Evolutionary conservation across 331 rosid genomes (phyloP).

Genomic region (Malus hybrid): DNA sequence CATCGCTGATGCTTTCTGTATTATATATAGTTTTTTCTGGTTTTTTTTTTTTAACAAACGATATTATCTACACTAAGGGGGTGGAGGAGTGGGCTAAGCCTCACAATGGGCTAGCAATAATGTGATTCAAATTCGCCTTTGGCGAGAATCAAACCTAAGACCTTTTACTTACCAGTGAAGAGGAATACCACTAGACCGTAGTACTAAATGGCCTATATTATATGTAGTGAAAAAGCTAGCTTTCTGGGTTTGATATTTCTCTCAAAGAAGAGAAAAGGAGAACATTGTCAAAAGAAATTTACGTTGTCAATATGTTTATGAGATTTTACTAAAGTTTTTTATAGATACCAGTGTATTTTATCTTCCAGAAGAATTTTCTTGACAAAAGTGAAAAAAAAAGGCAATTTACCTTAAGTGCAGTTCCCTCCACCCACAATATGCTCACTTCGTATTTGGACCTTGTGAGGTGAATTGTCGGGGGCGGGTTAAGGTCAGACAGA

Average conservation of each 20-base stretch:
- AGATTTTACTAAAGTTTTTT: neutral
- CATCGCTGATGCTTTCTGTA: neutral
- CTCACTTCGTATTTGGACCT: neutral
- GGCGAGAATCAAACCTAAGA: too few species aligned
- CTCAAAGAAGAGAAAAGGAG: neutral
- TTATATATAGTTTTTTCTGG: neutral
- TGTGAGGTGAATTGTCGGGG: neutral
- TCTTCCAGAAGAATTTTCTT: neutral
- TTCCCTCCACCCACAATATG: too few species aligned
- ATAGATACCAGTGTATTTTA: neutral
- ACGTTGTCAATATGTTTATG: neutral
- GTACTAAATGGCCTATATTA: too few species aligned
- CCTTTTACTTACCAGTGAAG: too few species aligned
- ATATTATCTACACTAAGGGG: too few species aligned
- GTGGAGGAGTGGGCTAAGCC: too few species aligned
- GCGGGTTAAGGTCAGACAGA: neutral
- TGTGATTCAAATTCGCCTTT: too few species aligned
- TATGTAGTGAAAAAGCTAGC: neutral
- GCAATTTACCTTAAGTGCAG: too few species aligned
- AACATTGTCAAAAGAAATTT: neutral
- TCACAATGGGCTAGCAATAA: too few species aligned
- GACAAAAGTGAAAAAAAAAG: too few species aligned
- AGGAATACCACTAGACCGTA: too few species aligned
- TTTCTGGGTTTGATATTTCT: neutral
- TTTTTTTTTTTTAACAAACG: too few species aligned